Conservation (phyloP, 2,329 filamentous ascomycete species). For the Blastomyces percursus region DNA sequence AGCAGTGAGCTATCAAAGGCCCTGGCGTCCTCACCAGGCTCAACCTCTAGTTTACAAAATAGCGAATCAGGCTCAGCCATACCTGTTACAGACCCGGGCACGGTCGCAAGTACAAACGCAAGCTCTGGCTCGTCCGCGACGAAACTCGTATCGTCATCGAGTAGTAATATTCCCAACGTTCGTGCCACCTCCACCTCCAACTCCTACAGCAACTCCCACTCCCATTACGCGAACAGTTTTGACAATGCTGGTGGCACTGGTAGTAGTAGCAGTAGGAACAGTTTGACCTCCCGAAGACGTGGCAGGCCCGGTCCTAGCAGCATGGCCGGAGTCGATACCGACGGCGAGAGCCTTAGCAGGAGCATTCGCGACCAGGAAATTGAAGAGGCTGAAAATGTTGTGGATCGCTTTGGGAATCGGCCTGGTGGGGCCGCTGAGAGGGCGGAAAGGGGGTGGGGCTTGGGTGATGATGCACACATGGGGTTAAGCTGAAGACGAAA, state of each 20-base stretch:
- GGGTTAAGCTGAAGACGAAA: constrained; percentile 53
- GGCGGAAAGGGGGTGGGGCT: constrained; percentile 53
- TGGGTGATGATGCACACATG: constrained; percentile 78
- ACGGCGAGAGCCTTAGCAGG: constrained; percentile 11
- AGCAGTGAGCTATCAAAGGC: constrained; percentile 9
- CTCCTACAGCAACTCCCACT: constrained; percentile 3
- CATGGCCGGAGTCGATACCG: constrained; percentile 17
- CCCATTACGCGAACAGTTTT: constrained; percentile 6
- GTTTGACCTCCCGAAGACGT: constrained; percentile 9
- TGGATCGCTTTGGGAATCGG: constrained; percentile 45
- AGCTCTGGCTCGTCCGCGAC: neutral
- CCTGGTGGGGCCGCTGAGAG: constrained; percentile 42
- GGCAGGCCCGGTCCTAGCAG: constrained; percentile 18
- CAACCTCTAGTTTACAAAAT: constrained; percentile 5
- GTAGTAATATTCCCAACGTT: constrained; percentile 4
- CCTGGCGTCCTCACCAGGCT: constrained; percentile 6
- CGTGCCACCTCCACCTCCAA: constrained; percentile 3
- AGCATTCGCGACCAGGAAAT: constrained; percentile 31
- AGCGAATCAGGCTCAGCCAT: neutral
- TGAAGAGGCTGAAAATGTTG: constrained; percentile 36
- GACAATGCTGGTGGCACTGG: constrained; percentile 8
- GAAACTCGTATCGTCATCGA: neutral
- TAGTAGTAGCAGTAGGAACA: constrained; percentile 13
- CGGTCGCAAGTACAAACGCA: neutral
- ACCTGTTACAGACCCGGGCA: neutral